These are phyloP conservation scores for Aspergillus avenaceus DNA, from an alignment of 495 filamentous ascomycete genomes.

Conservation along the genomic window DNA sequence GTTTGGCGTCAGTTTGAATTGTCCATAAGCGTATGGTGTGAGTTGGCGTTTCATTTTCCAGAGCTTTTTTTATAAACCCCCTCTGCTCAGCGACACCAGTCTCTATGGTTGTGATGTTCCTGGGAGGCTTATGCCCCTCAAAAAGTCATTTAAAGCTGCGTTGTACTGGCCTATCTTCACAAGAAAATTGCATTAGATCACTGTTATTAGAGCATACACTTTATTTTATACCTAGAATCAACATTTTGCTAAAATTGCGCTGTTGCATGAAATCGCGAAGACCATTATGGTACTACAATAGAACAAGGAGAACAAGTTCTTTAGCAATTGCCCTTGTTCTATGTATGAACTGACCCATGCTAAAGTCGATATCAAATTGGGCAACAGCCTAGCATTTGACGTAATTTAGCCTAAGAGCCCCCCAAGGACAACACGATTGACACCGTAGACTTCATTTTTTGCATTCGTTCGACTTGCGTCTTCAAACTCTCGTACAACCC, in stretches of 20 bases:
- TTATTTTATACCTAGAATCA: too few species aligned
- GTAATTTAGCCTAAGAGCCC: conserved; percentile 82
- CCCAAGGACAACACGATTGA: conserved; percentile 85
- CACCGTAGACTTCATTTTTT: conserved; percentile 73
- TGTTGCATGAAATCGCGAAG: too few species aligned
- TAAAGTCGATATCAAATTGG: too few species aligned
- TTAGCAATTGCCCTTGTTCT: too few species aligned
- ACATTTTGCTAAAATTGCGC: too few species aligned
- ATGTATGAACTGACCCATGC: too few species aligned
- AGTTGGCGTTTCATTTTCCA: conserved; percentile 24
- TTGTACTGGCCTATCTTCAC: too few species aligned
- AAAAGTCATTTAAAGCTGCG: conserved; percentile 10
- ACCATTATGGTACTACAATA: too few species aligned
- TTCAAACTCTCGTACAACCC: conserved; percentile 89
- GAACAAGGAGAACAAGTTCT: too few species aligned
- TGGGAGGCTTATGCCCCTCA: conserved; percentile 11
- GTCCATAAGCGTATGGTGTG: conserved; percentile 26
- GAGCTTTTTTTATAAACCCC: not conserved
- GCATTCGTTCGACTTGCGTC: conserved; percentile 70
- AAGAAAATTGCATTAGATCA: too few species aligned
- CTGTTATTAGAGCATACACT: too few species aligned
- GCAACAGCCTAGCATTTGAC: too few species aligned
- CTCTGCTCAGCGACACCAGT: not conserved
- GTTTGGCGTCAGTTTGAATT: conserved; percentile 24
- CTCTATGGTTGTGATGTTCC: conserved; percentile 13